A percentile compares a stretch with the other conserved stretches of the same genome.
phyloP scores from a whole-genome alignment of 129 eudicot genomes.

The Artemisia tridentata region DNA sequence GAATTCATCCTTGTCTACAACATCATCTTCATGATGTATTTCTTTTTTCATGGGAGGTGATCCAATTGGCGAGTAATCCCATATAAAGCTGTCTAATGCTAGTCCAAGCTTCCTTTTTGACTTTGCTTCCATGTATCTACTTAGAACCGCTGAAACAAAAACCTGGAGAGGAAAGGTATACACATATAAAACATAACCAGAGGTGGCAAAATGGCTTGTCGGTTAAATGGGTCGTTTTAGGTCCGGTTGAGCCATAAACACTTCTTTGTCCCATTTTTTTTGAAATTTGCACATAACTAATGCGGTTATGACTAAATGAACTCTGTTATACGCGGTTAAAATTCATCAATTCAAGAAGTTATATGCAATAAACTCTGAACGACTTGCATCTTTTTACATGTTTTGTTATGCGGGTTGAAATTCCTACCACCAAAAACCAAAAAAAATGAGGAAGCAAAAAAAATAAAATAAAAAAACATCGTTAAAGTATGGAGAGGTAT shows the following conservation, averaged over 20 bases:
- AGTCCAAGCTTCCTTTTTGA: constrained; percentile 43
- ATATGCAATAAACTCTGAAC: not conserved
- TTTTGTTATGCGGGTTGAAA: not conserved
- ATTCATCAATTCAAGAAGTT: constrained; percentile 7
- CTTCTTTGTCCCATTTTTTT: not conserved
- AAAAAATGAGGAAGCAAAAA: not conserved
- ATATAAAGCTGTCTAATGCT: constrained; percentile 42
- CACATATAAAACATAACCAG: not conserved
- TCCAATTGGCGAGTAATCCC: constrained; percentile 49
- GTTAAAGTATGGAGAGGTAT: constrained; percentile 9
- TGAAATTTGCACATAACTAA: not conserved
- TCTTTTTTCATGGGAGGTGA: constrained; percentile 23
- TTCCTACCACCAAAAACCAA: not conserved
- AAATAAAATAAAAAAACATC: not conserved
- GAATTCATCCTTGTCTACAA: constrained; percentile 46
- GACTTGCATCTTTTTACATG: not conserved
- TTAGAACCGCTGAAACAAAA: constrained; percentile 57
- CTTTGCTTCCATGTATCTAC: constrained; percentile 66
- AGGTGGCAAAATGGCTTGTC: not conserved
- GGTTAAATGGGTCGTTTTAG: not conserved
- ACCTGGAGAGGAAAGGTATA: constrained; percentile 29
- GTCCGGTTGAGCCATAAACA: not conserved
- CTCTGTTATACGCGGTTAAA: not conserved
- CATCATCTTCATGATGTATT: constrained; percentile 24
- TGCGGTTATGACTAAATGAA: not conserved